Evolutionary conservation across 2,329 filamentous ascomycete species (phyloP).

Genomic region (Fusarium torreyae): DNA sequence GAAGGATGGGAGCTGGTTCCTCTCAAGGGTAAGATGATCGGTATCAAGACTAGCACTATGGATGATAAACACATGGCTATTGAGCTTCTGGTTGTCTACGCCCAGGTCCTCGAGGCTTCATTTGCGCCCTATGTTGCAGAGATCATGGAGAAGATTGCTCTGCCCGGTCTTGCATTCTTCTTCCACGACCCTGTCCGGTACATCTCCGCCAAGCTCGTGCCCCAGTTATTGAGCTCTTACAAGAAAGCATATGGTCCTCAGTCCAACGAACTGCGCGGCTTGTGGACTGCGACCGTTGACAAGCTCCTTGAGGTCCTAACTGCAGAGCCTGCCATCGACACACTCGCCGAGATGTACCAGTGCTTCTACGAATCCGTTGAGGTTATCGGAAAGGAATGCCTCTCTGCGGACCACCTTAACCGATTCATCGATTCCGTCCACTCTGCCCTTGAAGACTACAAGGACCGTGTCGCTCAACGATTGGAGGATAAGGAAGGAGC

Average conservation of each 20-base stretch:
- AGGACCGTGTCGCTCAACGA: slow-evolving; percentile 85
- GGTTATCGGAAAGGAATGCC: slow-evolving; percentile 87
- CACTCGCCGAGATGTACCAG: slow-evolving; percentile 98
- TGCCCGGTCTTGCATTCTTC: slow-evolving; percentile 96
- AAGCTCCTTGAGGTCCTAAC: slow-evolving; percentile 94
- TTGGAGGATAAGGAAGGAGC: slow-evolving; percentile 82
- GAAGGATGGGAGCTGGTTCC: slow-evolving; percentile 98
- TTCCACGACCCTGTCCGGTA: slow-evolving; percentile 98
- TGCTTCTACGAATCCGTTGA: slow-evolving; percentile 99
- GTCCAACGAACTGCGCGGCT: slow-evolving; percentile 82
- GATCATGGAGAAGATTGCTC: slow-evolving; percentile 96
- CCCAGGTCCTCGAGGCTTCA: slow-evolving; percentile 91
- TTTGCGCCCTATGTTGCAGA: slow-evolving; percentile 94
- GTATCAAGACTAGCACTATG: slow-evolving; percentile 95
- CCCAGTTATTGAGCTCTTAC: slow-evolving; percentile 92
- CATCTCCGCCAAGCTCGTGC: slow-evolving; percentile 94
- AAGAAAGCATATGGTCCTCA: slow-evolving; percentile 90
- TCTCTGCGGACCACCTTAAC: slow-evolving; percentile 84
- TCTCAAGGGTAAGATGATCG: slow-evolving; percentile 97
- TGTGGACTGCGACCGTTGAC: slow-evolving; percentile 89
- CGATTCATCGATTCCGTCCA: slow-evolving; percentile 89
- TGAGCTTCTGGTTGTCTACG: slow-evolving; percentile 96
- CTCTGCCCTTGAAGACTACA: slow-evolving; percentile 92
- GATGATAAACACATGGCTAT: slow-evolving; percentile 99
- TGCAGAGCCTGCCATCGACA: slow-evolving; percentile 95